Base-by-base conservation (phyloP, 495 filamentous ascomycete genomes). In the Penicillium nucicola region DNA sequence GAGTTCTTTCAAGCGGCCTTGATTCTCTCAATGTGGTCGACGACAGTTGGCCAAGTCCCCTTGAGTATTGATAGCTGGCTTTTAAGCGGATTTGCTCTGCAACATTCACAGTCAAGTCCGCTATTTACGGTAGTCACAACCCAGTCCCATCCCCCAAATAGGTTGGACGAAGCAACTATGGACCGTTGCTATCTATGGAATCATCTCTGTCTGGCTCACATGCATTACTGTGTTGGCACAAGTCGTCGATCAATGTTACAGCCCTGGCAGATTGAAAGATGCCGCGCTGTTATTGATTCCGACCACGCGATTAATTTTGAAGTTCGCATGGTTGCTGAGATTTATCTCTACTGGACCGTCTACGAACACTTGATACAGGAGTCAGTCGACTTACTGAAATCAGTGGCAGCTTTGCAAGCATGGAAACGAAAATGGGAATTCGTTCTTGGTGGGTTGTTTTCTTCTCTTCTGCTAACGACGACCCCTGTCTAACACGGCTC, bases 61-160 rank as follows among this genome's bases (percentile, higher is more conserved):
- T 56, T 77, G 43, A 71, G 74, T 31, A 68, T 76, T 18, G 74
- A 76, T 51, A 77, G 70, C 41, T 75, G 72, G 74, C 62, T 77
- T 14, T 52, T 77, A 2, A 75, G 67, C 48, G 72, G 74, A 6
- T 75, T 72, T 57, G 72, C 71, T 2, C 49, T 77, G 6, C 74
- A 77, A 42, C 74, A 77, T 45, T 58, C 51, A 23, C 58, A 68
- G 20, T 65, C 69, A 0, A 75, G 69, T 44, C 62, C 67, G 6
- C 23, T 73, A 5, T 77, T 77, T 43, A 48, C 46, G 9, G 36
- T 48, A 7, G 50, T 65, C 17, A 58, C 48, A 0, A 60, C 36
- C 23, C 63, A 47, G 12, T 42, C 44, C 13, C 57, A 53, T n/a
- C 45, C 40, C 31, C 37, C 39, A 14, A 45, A 3, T 5, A 39